Percentiles rank a stretch among this genome's conserved stretches.
phyloP scores from a whole-genome alignment of 305 asterid genomes.

The Fraxinus velutina region DNA sequence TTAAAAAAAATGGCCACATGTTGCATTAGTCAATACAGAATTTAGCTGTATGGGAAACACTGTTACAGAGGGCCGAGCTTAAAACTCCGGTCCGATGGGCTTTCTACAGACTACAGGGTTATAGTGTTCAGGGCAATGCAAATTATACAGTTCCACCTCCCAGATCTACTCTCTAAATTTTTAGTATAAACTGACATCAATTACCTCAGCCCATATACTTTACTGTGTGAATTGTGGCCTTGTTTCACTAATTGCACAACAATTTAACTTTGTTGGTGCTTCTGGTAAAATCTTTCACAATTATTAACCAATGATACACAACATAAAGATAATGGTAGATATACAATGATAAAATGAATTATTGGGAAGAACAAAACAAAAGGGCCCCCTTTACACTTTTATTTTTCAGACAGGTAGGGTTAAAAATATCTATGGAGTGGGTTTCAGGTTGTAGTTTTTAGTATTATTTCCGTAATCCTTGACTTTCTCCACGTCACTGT shows the following conservation, averaged over 20 bases:
- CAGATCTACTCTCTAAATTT: background rate
- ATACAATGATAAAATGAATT: background rate
- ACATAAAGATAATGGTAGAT: background rate
- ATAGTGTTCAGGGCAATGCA: background rate
- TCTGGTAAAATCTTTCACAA: too few relatives aligned
- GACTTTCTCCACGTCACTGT: background rate
- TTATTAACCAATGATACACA: background rate
- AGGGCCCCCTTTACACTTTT: conserved; percentile 13
- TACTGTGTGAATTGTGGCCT: background rate
- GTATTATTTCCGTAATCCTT: background rate
- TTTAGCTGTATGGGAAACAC: background rate
- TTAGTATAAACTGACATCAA: background rate
- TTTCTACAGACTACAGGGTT: background rate
- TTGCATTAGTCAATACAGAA: background rate
- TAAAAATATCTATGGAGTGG: background rate
- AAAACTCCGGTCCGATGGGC: background rate
- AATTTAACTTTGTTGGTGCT: background rate
- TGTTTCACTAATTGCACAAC: background rate
- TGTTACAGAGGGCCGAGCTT: background rate
- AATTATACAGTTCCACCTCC: background rate
- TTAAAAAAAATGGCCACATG: background rate
- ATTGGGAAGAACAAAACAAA: background rate
- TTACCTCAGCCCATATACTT: background rate
- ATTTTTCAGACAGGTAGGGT: conserved; percentile 19
- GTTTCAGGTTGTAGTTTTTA: background rate